Conservation (phyloP, 768 basidiomycete species). For the Podaxis rugospora region DNA sequence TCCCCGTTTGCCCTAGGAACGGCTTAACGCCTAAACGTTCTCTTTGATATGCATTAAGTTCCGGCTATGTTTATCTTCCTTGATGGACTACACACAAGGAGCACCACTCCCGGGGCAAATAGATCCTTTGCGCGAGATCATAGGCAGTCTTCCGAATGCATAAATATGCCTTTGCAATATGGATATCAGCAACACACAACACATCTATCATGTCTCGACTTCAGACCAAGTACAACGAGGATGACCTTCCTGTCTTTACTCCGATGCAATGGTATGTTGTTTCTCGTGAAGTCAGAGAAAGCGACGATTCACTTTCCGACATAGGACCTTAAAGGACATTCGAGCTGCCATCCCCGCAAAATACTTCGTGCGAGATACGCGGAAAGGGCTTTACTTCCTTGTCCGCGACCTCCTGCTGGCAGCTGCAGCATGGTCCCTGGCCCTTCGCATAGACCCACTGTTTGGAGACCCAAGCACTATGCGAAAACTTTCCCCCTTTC, state of each 20-base stretch:
- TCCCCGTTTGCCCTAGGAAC: conserved; percentile 9
- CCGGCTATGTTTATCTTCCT: conserved; percentile 7
- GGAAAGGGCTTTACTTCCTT: conserved; percentile 35
- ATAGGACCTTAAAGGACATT: conserved; percentile 47
- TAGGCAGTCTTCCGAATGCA: conserved; percentile 2
- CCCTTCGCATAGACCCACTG: conserved; percentile 39
- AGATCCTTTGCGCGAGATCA: conserved; percentile 7
- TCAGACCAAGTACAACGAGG: conserved; percentile 29
- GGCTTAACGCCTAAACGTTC: conserved; percentile 5
- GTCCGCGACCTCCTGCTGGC: conserved; percentile 44
- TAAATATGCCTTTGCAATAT: conserved; percentile 8
- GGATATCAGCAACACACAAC: not conserved
- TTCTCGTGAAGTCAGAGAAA: not conserved
- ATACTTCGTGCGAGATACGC: conserved; percentile 39
- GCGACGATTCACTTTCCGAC: not conserved
- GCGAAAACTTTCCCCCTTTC: conserved; percentile 26
- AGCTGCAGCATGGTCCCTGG: conserved; percentile 35
- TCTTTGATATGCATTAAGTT: conserved; percentile 7
- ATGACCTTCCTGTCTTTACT: conserved; percentile 35
- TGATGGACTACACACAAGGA: conserved; percentile 3
- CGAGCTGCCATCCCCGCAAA: conserved; percentile 43
- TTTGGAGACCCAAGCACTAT: conserved; percentile 23
- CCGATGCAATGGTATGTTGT: conserved; percentile 43
- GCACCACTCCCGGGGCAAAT: not conserved
- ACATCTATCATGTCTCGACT: conserved; percentile 9